phyloP scores from a whole-genome alignment of 768 basidiomycete genomes.

The Amylocystis lapponica region DNA sequence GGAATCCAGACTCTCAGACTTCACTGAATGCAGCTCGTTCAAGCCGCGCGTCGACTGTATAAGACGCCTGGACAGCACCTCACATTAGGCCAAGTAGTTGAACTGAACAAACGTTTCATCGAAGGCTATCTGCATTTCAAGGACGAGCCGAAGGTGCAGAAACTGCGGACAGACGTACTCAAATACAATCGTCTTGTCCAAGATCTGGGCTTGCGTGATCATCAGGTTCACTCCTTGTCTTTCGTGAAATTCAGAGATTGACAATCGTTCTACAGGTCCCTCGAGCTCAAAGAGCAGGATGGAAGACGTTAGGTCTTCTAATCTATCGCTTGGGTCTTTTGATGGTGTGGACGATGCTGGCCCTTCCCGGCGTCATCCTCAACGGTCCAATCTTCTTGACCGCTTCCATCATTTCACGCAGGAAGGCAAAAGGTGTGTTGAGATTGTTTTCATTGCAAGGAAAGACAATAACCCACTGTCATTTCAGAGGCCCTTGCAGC shows the following conservation, averaged over 20 bases:
- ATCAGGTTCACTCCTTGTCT: conserved; percentile 56
- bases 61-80: conserved; percentile 92
- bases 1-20: neutral
- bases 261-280: conserved; percentile 56
- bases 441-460: neutral
- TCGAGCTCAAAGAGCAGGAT: conserved; percentile 74
- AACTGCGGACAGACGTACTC: conserved; percentile 71
- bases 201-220: conserved; percentile 89
- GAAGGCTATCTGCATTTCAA: conserved; percentile 92
- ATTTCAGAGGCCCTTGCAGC: conserved; percentile 86
- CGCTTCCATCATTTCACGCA: conserved; percentile 80
- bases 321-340: conserved; percentile 78
- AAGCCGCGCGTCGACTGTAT: conserved; percentile 90
- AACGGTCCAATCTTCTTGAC: conserved; percentile 92
- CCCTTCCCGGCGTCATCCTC: conserved; percentile 85
- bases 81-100: conserved; percentile 92
- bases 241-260: neutral
- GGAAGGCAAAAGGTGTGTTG: conserved; percentile 79
- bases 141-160: conserved; percentile 83
- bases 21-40: conserved; percentile 64
- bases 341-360: conserved; percentile 73
- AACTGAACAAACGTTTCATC: conserved; percentile 87
- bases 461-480: no score
- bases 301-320: conserved; percentile 83
- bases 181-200: conserved; percentile 86